These are phyloP conservation scores for Fusarium napiforme DNA, from an alignment of 2,329 filamentous ascomycete genomes.

Conservation along the genomic window DNA sequence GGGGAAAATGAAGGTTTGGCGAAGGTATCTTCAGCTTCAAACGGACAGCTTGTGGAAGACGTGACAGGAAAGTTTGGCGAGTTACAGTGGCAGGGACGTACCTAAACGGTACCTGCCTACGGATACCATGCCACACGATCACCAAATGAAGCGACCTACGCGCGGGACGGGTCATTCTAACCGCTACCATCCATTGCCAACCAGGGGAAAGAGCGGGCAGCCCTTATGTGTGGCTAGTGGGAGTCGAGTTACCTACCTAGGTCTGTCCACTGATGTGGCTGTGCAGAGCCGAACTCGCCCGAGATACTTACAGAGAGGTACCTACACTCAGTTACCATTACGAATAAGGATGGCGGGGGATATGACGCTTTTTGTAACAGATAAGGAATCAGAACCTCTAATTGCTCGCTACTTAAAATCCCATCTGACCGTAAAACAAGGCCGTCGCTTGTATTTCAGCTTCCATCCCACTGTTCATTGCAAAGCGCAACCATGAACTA, in stretches of 20 bases:
- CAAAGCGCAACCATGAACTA: slow-evolving; percentile 5
- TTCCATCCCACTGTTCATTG: not conserved
- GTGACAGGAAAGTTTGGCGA: slow-evolving; percentile 41
- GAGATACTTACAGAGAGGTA: not conserved
- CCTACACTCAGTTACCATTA: slow-evolving; percentile 4
- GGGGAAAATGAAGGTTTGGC: slow-evolving; percentile 14
- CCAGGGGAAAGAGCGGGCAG: slow-evolving; percentile 15
- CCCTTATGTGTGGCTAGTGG: slow-evolving; percentile 29
- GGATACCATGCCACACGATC: slow-evolving; percentile 1
- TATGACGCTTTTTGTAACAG: slow-evolving; percentile 20
- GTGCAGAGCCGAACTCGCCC: slow-evolving; percentile 4
- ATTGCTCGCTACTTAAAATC: not conserved
- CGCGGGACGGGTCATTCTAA: slow-evolving; percentile 28
- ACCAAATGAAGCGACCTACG: slow-evolving; percentile 3
- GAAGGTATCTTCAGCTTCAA: slow-evolving; percentile 32
- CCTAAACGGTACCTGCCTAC: slow-evolving; percentile 31
- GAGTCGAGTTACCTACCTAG: no score
- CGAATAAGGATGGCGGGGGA: slow-evolving; percentile 18
- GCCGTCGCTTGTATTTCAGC: not conserved
- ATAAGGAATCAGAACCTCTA: not conserved
- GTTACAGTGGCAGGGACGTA: slow-evolving; percentile 31
- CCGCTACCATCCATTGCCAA: slow-evolving; percentile 15
- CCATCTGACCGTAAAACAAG: not conserved
- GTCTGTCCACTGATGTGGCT: slow-evolving; percentile 8
- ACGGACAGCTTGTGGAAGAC: slow-evolving; percentile 28